Evolutionary conservation across 1,284 basidiomycete genomes (phyloP), one percentile per base, ranked within the genome.

Genomic region (Sanguinoderma infundibulare): DNA sequence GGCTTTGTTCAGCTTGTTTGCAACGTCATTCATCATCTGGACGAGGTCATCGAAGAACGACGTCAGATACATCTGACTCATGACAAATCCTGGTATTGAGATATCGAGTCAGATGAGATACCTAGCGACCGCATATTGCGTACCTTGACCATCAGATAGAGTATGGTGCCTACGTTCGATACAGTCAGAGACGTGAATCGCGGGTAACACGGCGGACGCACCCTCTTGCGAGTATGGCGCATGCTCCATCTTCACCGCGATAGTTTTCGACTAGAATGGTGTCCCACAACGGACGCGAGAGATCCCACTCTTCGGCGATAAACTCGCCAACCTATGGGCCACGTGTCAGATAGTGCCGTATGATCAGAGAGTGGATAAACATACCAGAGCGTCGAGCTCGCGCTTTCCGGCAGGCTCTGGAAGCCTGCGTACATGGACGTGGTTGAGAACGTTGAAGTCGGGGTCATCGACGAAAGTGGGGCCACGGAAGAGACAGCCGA

Each of bases 271-370:
- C 64, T 7, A 74, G 52, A 1, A 72, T 24, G 58, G 68, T 70
- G 28, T 74, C 70, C 72, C 71, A 74, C 2, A 74, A 42, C 6
- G 72, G 71, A n/a, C 60, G 63, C 3, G 57, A 57, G 9, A 74
- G 59, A 38, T 74, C 73, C 73, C 73, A 74, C 4, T 69, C 67
- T 47, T 69, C 65, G n/a, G 72, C 73, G 39, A 74, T 71, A 59
- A 74, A 67, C 24, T 69, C 60, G 17, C 71, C 73, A 53, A 74
- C 69, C 71, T 73, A 26, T 15, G 28, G 26, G n/a, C n/a, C 8
- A 35, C 26, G 35, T 22, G n/a, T 20, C 42, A 14, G 26, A 17
- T 10, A 15, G 9, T 26, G 15, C 28, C 17, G 10, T 2, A 39
- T n/a, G 12, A 15, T 15, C 6, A n/a, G 17, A 10, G 22, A 30